Percentiles rank a stretch among this genome's conserved stretches.
These are phyloP conservation scores for Jacaranda mimosifolia DNA, from an alignment of 257 asterid genomes.

Conservation along the genomic window DNA sequence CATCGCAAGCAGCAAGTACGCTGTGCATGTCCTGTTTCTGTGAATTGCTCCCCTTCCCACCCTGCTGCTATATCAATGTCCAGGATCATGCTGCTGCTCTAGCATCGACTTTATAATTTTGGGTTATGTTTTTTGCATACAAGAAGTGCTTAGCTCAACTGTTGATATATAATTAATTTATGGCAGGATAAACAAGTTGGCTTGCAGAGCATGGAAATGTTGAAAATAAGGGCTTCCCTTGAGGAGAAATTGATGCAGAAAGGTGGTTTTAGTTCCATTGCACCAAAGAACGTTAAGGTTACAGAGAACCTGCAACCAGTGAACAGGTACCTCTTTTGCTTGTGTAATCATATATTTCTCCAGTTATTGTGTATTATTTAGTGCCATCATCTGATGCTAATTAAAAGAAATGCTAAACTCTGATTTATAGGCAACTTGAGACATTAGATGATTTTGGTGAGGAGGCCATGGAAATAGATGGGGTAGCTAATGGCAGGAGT, in stretches of 20 bases:
- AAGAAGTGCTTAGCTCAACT: slow-evolving; percentile 25
- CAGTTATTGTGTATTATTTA: background rate
- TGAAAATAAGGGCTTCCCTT: slow-evolving; percentile 84
- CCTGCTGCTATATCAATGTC: background rate
- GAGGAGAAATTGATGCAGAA: slow-evolving; percentile 87
- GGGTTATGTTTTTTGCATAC: slow-evolving; percentile 7
- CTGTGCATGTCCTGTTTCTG: slow-evolving; percentile 22
- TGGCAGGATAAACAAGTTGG: slow-evolving; percentile 74
- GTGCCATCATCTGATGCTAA: slow-evolving; percentile 30
- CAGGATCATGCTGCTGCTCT: background rate
- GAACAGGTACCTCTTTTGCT: slow-evolving; percentile 64
- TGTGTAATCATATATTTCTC: background rate
- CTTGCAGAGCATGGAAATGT: slow-evolving; percentile 82
- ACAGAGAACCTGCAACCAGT: slow-evolving; percentile 54
- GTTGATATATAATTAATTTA: slow-evolving; percentile 30
- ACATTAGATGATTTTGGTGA: slow-evolving; percentile 88
- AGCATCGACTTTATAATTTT: background rate
- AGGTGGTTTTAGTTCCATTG: slow-evolving; percentile 69
- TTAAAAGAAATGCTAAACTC: slow-evolving; percentile 29
- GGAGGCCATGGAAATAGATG: slow-evolving; percentile 65
- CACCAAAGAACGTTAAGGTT: slow-evolving; percentile 52
- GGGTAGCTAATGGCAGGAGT: slow-evolving; percentile 39
- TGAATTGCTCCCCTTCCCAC: background rate
- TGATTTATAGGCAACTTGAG: slow-evolving; percentile 71
- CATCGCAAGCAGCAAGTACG: slow-evolving; percentile 66